Evolutionary conservation across 257 asterid species (phyloP).

Genomic region (Solanum tacnaense): DNA sequence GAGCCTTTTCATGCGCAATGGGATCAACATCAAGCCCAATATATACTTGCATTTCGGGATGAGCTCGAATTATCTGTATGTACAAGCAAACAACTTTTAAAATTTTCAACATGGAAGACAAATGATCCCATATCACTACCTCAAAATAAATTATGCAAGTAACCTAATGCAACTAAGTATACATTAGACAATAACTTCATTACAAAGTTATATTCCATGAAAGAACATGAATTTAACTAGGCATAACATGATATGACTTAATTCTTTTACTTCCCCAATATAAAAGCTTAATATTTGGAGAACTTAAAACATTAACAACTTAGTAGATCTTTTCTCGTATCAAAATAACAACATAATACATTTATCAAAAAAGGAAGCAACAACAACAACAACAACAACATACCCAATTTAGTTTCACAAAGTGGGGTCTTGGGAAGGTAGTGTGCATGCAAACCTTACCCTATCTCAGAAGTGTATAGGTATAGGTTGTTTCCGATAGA

Average conservation of each 20-base stretch:
- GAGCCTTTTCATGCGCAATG: slow-evolving; percentile 67
- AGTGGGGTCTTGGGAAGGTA: neutral
- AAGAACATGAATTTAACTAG: neutral
- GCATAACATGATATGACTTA: neutral
- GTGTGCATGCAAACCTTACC: neutral
- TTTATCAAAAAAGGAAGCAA: neutral
- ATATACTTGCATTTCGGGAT: slow-evolving; percentile 73
- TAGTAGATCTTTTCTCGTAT: neutral
- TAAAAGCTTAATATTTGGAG: neutral
- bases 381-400: neutral
- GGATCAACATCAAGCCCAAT: slow-evolving; percentile 93
- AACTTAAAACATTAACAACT: neutral
- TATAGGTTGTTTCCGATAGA: neutral
- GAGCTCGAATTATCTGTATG: slow-evolving; percentile 77
- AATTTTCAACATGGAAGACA: neutral
- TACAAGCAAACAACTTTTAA: slow-evolving; percentile 6
- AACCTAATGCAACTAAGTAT: neutral
- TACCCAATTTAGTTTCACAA: neutral
- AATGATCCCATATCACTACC: neutral
- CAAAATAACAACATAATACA: neutral
- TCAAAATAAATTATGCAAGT: neutral
- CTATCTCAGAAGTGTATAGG: neutral
- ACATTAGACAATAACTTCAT: neutral
- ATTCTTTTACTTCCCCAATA: neutral
- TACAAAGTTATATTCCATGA: neutral